Base-by-base conservation (phyloP, 768 basidiomycete genomes). In the Trichaptum fuscoviolaceum region DNA sequence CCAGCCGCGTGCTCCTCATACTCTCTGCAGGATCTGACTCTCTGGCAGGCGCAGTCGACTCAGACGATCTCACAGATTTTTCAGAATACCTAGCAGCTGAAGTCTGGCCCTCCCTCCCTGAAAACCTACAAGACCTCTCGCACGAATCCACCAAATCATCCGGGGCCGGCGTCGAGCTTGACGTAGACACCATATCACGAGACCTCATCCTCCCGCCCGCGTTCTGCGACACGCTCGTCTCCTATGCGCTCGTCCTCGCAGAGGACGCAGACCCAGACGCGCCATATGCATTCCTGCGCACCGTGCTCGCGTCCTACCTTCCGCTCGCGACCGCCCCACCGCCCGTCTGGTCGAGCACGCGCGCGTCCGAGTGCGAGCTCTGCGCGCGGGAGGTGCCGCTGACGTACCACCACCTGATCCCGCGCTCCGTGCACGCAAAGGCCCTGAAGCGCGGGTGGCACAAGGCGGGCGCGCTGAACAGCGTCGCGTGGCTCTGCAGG, bases 351-450 rank as follows among this genome's bases (percentile, higher is more conserved):
- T 78, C 77, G 15, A 75, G 78, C 15, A 87, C 87, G 26, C 78
- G 86, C 7, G 80, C 82, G 27, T 76, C 68, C 20, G 82, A 83
- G 69, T 87, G 87, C 75, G 85, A 87, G 75, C 83, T 88, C 26
- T 88, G 87, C 72, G 79, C 80, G 68, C 78, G 85, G 20, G 79
- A 78, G 64, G 80, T 86, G 1, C 83, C 82, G 12, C 74, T 87
- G 70, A 87, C 86, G 23, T 87, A 86, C 70, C 85, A 87, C 72
- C 85, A 87, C 67, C 79, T 87, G 34, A 84, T 87, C 59, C 86
- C 86, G 1, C 79, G 83, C 27, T 81, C 82, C 24, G 79, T 75
- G 20, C 86, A 88, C 67, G 75, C 77, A 1, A 87, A 85, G 71
- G 84, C 77, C 23, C 69, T 83, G 57, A 87, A 85, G 78, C 82